phyloP scores from a whole-genome alignment of 1,284 basidiomycete genomes.

The Rhodotorula sp. region DNA sequence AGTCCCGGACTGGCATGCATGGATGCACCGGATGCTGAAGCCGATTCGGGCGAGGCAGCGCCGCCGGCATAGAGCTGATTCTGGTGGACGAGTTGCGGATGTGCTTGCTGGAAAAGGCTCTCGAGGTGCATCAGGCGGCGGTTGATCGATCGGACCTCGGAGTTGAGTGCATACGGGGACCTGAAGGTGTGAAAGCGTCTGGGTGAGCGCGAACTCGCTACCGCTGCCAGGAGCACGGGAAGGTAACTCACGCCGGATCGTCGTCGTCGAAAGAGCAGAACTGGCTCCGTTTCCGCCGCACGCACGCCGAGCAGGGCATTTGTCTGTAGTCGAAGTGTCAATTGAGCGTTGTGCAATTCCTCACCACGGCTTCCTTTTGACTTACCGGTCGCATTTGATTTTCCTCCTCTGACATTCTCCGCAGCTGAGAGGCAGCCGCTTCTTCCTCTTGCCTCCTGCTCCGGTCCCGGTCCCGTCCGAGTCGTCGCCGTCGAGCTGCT shows the following conservation, averaged over 20 bases:
- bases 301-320: slow-evolving; percentile 19
- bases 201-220: neutral
- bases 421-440: slow-evolving; percentile 28
- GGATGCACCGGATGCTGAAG: neutral
- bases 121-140: slow-evolving; percentile 37
- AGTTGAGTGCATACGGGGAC: slow-evolving; percentile 23
- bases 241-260: slow-evolving; percentile 2
- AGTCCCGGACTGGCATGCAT: neutral
- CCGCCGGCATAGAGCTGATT: neutral
- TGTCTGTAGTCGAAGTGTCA: neutral
- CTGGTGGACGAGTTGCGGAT: slow-evolving; percentile 3
- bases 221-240: too few relatives aligned
- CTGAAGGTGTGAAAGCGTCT: neutral
- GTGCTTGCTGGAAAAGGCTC: slow-evolving; percentile 22
- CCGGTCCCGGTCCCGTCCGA: neutral
- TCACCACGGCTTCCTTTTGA: too few relatives aligned
- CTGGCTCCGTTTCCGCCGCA: slow-evolving; percentile 17
- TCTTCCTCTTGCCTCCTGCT: slow-evolving; percentile 17
- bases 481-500: slow-evolving; percentile 11
- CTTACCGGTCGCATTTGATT: slow-evolving; percentile 25
- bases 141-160: slow-evolving; percentile 31
- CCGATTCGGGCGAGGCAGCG: neutral
- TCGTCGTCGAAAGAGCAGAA: slow-evolving; percentile 23
- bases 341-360: too few relatives aligned
- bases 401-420: slow-evolving; percentile 24